Conservation (phyloP, 805 yeast genomes). For the Spathaspora hagerdaliae region DNA sequence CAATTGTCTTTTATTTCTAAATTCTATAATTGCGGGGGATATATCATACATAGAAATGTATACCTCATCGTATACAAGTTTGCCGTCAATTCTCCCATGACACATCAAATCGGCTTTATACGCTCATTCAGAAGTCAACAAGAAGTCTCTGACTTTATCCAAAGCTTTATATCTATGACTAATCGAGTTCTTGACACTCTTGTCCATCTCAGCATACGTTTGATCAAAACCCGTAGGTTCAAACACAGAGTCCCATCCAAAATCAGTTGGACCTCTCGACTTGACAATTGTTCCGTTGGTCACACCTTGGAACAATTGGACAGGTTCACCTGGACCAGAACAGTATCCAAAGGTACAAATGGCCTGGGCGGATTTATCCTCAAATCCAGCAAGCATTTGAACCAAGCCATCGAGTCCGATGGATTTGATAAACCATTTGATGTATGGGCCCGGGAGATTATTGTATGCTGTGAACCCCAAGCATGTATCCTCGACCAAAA, state of each 20-base stretch:
- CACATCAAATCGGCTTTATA: background rate
- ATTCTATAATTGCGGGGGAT: no score
- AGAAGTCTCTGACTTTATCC: slow-evolving; percentile 59
- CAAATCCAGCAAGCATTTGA: slow-evolving; percentile 74
- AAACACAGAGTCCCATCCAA: slow-evolving; percentile 95
- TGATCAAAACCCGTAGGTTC: slow-evolving; percentile 71
- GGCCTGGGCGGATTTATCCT: slow-evolving; percentile 81
- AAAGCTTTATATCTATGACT: slow-evolving; percentile 89
- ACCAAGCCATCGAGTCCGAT: slow-evolving; percentile 76
- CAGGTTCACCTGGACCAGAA: slow-evolving; percentile 71
- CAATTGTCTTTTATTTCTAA: no score
- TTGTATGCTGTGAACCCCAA: slow-evolving; percentile 77
- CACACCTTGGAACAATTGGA: slow-evolving; percentile 78
- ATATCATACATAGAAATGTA: no score
- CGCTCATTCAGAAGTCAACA: slow-evolving; percentile 14
- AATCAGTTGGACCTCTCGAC: slow-evolving; percentile 71
- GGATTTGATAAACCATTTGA: slow-evolving; percentile 82
- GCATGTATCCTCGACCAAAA: slow-evolving; percentile 93
- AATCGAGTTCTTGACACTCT: slow-evolving; percentile 68
- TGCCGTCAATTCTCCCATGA: background rate
- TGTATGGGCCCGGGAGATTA: slow-evolving; percentile 88
- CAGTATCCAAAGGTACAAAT: slow-evolving; percentile 91
- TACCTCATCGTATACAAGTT: no score
- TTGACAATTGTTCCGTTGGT: slow-evolving; percentile 78
- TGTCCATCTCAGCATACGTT: slow-evolving; percentile 84